Percentiles rank a stretch among this genome's conserved stretches.
These are phyloP conservation scores for Nannizzia gypsea DNA, from an alignment of 2,329 filamentous ascomycete species.

Conservation along the genomic window DNA sequence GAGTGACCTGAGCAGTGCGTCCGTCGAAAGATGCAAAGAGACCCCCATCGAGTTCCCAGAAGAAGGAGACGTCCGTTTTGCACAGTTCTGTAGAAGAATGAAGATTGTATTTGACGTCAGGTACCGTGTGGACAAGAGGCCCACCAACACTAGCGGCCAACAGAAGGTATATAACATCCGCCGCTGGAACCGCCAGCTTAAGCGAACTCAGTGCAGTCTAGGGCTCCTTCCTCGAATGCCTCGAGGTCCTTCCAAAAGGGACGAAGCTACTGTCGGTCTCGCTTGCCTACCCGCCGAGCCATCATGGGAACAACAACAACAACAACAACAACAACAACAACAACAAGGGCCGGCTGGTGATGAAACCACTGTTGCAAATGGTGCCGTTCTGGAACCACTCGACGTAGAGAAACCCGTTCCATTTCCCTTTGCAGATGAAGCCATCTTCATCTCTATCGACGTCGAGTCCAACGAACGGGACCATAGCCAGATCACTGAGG, in stretches of 20 bases:
- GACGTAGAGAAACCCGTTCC: slow-evolving; percentile 37
- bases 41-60: background rate
- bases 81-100: slow-evolving; percentile 45
- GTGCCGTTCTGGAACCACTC: slow-evolving; percentile 25
- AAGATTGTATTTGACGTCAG: slow-evolving; percentile 40
- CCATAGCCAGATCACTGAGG: slow-evolving; percentile 61
- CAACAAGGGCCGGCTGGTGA: slow-evolving; percentile 18
- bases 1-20: slow-evolving; percentile 24
- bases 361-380: slow-evolving; percentile 18
- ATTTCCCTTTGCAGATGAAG: slow-evolving; percentile 40
- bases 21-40: slow-evolving; percentile 7
- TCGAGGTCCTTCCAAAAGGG: slow-evolving; percentile 3
- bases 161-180: slow-evolving; percentile 40
- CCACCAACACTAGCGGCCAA: slow-evolving; percentile 41
- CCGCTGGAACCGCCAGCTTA: slow-evolving; percentile 45
- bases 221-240: slow-evolving; percentile 46
- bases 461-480: slow-evolving; percentile 66
- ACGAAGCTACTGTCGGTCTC: background rate
- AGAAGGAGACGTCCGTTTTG: slow-evolving; percentile 22
- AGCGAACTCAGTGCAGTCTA: slow-evolving; percentile 57
- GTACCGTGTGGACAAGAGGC: slow-evolving; percentile 39
- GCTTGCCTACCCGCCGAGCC: slow-evolving; percentile 1
- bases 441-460: slow-evolving; percentile 68
- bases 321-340: background rate
- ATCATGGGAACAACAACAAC: slow-evolving; percentile 19